Percentiles rank a stretch among this genome's conserved stretches.
Conservation (phyloP, 139 green algal genomes). For the Pleodorina starrii region DNA sequence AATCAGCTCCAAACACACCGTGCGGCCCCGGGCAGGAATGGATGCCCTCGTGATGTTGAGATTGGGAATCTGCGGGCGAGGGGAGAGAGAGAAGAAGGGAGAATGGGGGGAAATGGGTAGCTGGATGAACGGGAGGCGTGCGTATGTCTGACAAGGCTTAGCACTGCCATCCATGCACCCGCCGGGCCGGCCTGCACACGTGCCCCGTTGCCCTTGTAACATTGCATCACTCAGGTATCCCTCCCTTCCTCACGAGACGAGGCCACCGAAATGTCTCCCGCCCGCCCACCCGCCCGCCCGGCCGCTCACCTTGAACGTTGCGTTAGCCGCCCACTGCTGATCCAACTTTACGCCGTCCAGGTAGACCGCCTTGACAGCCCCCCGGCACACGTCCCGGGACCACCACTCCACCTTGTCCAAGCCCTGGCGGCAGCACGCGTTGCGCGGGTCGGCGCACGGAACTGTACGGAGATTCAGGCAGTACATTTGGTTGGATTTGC, state of each 20-base stretch:
- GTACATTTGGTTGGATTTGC: slow-evolving; percentile 4
- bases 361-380: slow-evolving; percentile 15
- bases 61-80: not conserved
- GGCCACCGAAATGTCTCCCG: no score
- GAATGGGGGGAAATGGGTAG: no score
- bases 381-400: slow-evolving; percentile 8
- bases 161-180: no score
- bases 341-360: slow-evolving; percentile 38
- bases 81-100: no score
- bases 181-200: no score
- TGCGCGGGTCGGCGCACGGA: slow-evolving; percentile 8
- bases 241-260: no score
- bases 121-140: no score
- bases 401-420: slow-evolving; percentile 44
- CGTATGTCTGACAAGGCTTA: no score
- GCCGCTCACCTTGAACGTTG: slow-evolving; percentile 28
- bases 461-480: slow-evolving; percentile 5
- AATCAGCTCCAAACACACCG: slow-evolving; percentile 31
- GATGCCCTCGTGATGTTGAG: not conserved
- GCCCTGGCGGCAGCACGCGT: not conserved
- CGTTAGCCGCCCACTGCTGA: slow-evolving; percentile 22
- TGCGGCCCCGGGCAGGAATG: not conserved
- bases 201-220: no score
- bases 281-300: no score
- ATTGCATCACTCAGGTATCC: no score